Base-by-base conservation (phyloP, 2,329 filamentous ascomycete genomes). In the Ramularia endophylla region DNA sequence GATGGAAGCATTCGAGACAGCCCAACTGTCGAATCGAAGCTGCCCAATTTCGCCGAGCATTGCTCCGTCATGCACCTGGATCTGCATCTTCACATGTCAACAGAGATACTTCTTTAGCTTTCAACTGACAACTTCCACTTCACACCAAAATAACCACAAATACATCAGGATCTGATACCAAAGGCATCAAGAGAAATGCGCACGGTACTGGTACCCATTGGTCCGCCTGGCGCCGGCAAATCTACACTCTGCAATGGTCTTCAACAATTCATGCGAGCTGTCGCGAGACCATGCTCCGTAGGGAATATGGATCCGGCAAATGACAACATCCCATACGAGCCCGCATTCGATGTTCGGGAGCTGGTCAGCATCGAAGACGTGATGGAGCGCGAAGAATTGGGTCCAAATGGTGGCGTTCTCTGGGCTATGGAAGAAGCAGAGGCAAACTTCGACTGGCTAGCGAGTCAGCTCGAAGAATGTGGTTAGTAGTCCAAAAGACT, bases 191-290 rank as follows among this genome's bases (percentile, higher is more conserved):
- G n/a, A n/a, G 22, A 11, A 25, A 52, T 52, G 50, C 41, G 47
- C 31, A 59, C 55, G 15, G 47, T 61, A 27, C 39, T 62, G 7
- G 41, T 62, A 20, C 59, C 58, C 15, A 57, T 62, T 36, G 92
- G 92, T n/a, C 90, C 89, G 53, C 92, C 92, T 5, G 92, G 92
- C 57, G 81, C 88, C 20, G 92, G 92, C 47, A 98, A 98, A 70
- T 95, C 88, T 51, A 98, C 92, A 6, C 95, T 95, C 64, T 97
- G 90, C 72, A 87, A 97, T 80, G 92, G 92, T 61, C 95, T 98
- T 85, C 87, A 95, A 61, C 92, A 98, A 69, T 98, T 98, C 70
- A 84, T 97, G 75, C 83, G 83, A 52, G 90, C 92, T 50, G 95
- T 98, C 62, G 88, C 89, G 46, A 84, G 92, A 42, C 89, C 94